Evolutionary conservation across 2,329 filamentous ascomycete species (phyloP), one percentile per base, ranked within the genome.

Genomic region (Pestalotiopsis sp.): DNA sequence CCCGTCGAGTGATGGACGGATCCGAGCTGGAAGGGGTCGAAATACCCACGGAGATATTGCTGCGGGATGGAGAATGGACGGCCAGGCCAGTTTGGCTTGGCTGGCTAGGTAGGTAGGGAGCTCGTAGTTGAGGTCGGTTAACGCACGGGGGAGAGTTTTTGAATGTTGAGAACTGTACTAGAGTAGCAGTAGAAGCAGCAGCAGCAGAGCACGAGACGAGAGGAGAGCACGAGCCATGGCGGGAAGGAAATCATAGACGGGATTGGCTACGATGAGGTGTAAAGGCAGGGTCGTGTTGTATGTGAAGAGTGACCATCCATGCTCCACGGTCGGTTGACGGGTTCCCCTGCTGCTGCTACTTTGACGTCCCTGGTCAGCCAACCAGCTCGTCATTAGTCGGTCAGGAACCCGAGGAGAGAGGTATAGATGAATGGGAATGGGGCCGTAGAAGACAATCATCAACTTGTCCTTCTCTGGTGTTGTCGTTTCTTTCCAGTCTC

Each of bases 151-250:
- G 17, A 20, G 17, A 20, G 9, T 52, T n/a, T n/a, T 7, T n/a
- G n/a, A 6, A 49, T 52, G 14, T 52, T 52, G 45, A 52, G 45
- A 52, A 52, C 17, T 52, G 45, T 52, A 20, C 17, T 20, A 52
- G 7, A 52, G 45, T 39, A 62, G 59, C 31, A 36, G 31, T 9
- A 36, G 31, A 7, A 36, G 31, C 6, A 9, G 31, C 27, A 31
- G 27, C 31, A 31, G 6, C 38, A 36, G 59, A 62, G n/a, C 27
- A 27, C 59, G 36, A 62, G 23, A 59, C 20, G 14, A 59, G 55
- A 59, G 4, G 17, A 25, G 55, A 62, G 61, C 61, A 64, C 61
- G 61, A 64, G 61, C 61, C 61, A 64, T 20, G n/a, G 39, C 61
- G 61, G 61, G 14, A 49, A 23, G 61, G 14, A 49, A 52, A 52